Evolutionary conservation across 75 land plant genomes (phyloP).

Genomic region (Cupressus sempervirens): DNA sequence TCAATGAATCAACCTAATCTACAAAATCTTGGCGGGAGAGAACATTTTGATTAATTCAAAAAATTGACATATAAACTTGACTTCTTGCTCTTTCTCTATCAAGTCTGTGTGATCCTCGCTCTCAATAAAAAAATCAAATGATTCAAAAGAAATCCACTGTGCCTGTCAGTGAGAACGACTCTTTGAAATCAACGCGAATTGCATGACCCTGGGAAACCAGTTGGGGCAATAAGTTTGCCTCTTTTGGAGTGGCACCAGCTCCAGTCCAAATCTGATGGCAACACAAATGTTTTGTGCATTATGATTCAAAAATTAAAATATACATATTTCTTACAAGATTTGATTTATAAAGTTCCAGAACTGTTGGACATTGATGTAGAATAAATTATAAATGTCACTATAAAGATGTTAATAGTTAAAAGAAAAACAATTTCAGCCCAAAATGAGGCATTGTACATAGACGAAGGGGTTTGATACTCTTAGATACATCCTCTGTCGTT

Average conservation of each 20-base stretch:
- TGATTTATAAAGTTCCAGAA: not conserved
- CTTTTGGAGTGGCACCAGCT: slow-evolving; percentile 53
- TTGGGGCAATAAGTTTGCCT: slow-evolving; percentile 55
- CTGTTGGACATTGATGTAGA: not conserved
- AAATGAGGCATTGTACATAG: too few relatives aligned
- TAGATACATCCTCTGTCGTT: not conserved
- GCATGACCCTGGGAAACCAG: slow-evolving; percentile 57
- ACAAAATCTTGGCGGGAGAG: not conserved
- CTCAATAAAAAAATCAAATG: not conserved
- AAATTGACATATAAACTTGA: not conserved
- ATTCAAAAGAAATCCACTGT: slow-evolving; percentile 42
- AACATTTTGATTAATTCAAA: not conserved
- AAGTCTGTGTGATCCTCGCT: not conserved
- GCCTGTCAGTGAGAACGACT: slow-evolving; percentile 43
- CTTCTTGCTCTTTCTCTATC: not conserved
- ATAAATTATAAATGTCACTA: not conserved
- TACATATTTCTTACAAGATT: not conserved
- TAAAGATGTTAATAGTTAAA: not conserved
- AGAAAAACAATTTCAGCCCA: not conserved
- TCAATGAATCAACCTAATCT: not conserved
- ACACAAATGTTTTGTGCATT: not conserved
- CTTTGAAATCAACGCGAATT: slow-evolving; percentile 38
- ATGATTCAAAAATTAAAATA: not conserved
- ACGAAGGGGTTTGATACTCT: not conserved
- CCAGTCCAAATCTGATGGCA: slow-evolving; percentile 50